These are phyloP conservation scores for Jamesozyma piceae DNA, from an alignment of 805 yeast genomes.

Conservation along the genomic window DNA sequence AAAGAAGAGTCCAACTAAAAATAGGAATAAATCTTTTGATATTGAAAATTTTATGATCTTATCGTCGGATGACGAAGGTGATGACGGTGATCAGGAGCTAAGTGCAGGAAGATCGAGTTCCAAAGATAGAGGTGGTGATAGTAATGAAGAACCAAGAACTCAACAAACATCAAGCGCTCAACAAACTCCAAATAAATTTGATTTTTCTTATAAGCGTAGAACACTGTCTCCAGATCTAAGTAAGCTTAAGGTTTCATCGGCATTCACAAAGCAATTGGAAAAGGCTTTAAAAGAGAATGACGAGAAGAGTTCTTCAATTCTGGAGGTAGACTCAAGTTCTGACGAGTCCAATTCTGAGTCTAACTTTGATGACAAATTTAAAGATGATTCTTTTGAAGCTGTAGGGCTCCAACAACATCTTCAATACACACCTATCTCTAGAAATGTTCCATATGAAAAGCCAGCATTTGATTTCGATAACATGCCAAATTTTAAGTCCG, in stretches of 20 bases:
- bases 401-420: neutral
- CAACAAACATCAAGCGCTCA: neutral
- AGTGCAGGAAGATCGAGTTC: no score
- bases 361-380: neutral
- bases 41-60: constrained; percentile 19
- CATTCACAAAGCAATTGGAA: constrained; percentile 32
- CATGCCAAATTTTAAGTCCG: neutral
- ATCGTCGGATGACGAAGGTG: constrained; percentile 11
- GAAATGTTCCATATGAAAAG: neutral
- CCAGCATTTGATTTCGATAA: neutral
- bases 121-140: no score
- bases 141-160: neutral
- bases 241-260: constrained; percentile 27
- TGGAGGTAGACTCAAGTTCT: constrained; percentile 4
- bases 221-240: constrained; percentile 27
- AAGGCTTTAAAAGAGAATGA: constrained; percentile 11
- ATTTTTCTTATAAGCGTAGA: constrained; percentile 20
- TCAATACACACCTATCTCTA: neutral
- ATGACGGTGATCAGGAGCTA: no score
- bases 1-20: constrained; percentile 17
- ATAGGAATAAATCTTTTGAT: constrained; percentile 16
- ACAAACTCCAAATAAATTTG: constrained; percentile 4
- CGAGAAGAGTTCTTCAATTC: neutral
- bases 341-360: neutral
- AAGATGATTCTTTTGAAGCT: neutral